Percentiles rank a stretch among this genome's conserved stretches.
Conservation (phyloP, 805 yeast species). For the Saturnispora sekii region DNA sequence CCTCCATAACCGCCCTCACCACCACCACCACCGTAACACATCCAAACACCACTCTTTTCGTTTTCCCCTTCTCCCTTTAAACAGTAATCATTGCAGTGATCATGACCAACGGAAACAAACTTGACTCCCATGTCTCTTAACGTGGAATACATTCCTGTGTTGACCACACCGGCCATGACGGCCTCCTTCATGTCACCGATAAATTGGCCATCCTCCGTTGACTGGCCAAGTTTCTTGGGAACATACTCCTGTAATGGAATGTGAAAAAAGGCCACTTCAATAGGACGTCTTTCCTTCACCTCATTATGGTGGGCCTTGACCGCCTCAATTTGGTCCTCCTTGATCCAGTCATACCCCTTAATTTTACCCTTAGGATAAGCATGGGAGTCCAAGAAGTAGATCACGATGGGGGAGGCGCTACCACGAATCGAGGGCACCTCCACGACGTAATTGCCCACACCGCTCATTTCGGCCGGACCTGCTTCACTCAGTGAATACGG, state of each 20-base stretch:
- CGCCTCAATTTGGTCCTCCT: slow-evolving; percentile 19
- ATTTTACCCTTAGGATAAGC: slow-evolving; percentile 59
- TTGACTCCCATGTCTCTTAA: slow-evolving; percentile 60
- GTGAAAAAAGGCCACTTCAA: slow-evolving; percentile 85
- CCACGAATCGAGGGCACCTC: slow-evolving; percentile 34
- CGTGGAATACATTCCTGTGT: slow-evolving; percentile 54
- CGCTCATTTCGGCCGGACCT: slow-evolving; percentile 64
- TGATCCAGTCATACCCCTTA: slow-evolving; percentile 84
- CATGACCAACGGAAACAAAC: slow-evolving; percentile 83
- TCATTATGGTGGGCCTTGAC: slow-evolving; percentile 12
- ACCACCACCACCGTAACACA: slow-evolving; percentile 88
- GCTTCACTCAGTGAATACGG: slow-evolving; percentile 58
- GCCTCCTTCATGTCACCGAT: slow-evolving; percentile 65
- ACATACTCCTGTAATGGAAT: slow-evolving; percentile 82
- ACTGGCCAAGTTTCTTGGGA: background rate
- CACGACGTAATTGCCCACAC: slow-evolving; percentile 73
- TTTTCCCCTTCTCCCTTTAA: slow-evolving; percentile 36
- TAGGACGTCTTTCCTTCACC: slow-evolving; percentile 29
- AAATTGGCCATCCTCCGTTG: slow-evolving; percentile 16
- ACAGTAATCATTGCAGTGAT: slow-evolving; percentile 92
- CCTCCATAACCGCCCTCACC: slow-evolving; percentile 98
- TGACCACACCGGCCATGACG: slow-evolving; percentile 65
- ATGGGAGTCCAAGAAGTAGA: slow-evolving; percentile 83
- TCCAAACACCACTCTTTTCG: slow-evolving; percentile 46
- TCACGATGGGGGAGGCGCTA: slow-evolving; percentile 26